Base-by-base conservation (phyloP, 192 early-diverging fungal genomes). In the Gorgonomyces haynaldii region DNA sequence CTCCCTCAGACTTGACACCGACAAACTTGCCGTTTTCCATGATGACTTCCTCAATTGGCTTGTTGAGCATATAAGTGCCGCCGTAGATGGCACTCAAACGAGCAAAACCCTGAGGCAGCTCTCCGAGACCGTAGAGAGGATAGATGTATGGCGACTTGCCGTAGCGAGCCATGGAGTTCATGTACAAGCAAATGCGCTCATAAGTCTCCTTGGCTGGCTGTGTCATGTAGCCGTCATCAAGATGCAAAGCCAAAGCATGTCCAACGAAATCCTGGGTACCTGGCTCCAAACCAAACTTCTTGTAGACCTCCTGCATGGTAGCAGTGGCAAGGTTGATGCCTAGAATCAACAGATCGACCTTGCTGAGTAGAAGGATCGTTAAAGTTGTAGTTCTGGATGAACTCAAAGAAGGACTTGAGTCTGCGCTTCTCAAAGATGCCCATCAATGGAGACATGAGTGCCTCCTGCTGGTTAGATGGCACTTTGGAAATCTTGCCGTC, bases 111-210 rank as follows among this genome's bases (percentile, higher is more conserved):
- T 99, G 96, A 34, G 96, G 94, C 25, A 99, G 66, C 56, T 99
- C 96, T 47, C 94, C 94, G 41, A 99, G 76, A 38, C 96, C 96
- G 52, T 94, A 95, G 52, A 91, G 71, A 50, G 94, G 96, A 68
- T 99, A 99, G 58, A 99, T 91, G 68, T 97, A 99, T 27, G 96
- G 96, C 53, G 81, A 85, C 72, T 87, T 88, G 46, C 92, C 91
- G 57, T 90, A 91, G 27, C 89, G 81, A 13, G 86, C 81, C 50
- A 96, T 79, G 5, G 92, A 96, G 37, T 73, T 81, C 56, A 85
- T 82, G 60, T 99, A 99, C 53, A 99, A 69, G 42, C 85, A 80
- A 47, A 97, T 86, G 44, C 84, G 82, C 58, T 90, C 79, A 58
- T 87, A 85, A 21, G 89, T 94, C 26, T 90, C 88, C 32, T 76